phyloP scores from a whole-genome alignment of 192 early-diverging fungal genomes.

The Phycomyces blakesleeanus region DNA sequence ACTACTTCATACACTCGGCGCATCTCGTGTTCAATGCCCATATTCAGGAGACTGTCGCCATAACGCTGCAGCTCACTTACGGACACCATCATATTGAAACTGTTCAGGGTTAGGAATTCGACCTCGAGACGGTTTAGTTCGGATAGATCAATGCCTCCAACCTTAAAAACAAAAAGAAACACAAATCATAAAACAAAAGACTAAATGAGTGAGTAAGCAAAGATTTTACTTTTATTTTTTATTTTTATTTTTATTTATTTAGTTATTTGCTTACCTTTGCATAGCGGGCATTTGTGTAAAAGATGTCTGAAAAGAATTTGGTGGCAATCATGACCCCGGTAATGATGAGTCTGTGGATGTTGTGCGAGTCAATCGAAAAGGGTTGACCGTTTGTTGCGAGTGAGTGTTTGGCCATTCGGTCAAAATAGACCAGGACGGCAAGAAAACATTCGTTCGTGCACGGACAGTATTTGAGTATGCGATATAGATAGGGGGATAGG shows the following conservation, averaged over 20 bases:
- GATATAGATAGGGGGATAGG: constrained; percentile 71
- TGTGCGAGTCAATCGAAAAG: constrained; percentile 80
- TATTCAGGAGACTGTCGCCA: constrained; percentile 62
- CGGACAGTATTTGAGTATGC: constrained; percentile 90
- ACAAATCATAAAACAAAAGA: too few relatives aligned
- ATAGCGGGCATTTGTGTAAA: constrained; percentile 88
- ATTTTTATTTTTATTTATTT: too few relatives aligned
- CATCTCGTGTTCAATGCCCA: not conserved
- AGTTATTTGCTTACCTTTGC: constrained; percentile 73
- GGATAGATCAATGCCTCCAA: constrained; percentile 77
- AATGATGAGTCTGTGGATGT: constrained; percentile 89
- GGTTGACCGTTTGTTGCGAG: constrained; percentile 27
- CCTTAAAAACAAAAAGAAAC: too few relatives aligned
- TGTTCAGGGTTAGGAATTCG: constrained; percentile 76
- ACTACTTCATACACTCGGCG: not conserved
- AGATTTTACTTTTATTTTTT: too few relatives aligned
- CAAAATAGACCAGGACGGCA: constrained; percentile 80
- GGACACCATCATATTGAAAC: constrained; percentile 73
- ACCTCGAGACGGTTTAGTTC: constrained; percentile 88
- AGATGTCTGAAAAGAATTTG: constrained; percentile 89
- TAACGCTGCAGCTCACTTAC: constrained; percentile 73
- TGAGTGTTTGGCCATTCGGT: constrained; percentile 70
- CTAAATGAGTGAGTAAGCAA: not conserved
- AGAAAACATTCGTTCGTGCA: constrained; percentile 87
- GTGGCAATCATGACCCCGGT: constrained; percentile 81